Percentiles rank a stretch among this genome's conserved stretches.
phyloP scores from a whole-genome alignment of 768 basidiomycete genomes.

The Dentipellis sp. region DNA sequence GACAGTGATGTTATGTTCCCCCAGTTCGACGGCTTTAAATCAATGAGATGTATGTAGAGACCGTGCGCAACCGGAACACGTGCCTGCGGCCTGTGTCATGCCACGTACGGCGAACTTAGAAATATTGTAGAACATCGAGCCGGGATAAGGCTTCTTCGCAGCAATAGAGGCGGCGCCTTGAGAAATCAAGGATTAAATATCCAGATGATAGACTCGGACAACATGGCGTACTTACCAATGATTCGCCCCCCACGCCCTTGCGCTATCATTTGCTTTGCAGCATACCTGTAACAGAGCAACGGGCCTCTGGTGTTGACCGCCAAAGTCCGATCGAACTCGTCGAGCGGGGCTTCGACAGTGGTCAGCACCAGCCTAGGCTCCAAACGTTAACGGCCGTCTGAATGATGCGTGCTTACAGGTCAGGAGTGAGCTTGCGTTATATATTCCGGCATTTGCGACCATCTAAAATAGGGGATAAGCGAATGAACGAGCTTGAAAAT shows the following conservation, averaged over 20 bases:
- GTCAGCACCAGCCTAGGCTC: not conserved
- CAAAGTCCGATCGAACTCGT: slow-evolving; percentile 14
- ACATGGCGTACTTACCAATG: slow-evolving; percentile 9
- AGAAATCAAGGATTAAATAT: too few relatives aligned
- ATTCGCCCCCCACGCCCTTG: slow-evolving; percentile 19
- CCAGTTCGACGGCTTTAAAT: slow-evolving; percentile 13
- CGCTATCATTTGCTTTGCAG: slow-evolving; percentile 17
- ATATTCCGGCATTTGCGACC: too few relatives aligned
- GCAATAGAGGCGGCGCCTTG: slow-evolving; percentile 7
- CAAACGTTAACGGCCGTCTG: not conserved
- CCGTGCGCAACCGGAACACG: not conserved
- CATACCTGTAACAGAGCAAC: slow-evolving; percentile 17
- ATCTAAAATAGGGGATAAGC: too few relatives aligned
- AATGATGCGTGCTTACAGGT: too few relatives aligned
- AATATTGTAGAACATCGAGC: slow-evolving; percentile 18
- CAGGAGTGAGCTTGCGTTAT: too few relatives aligned
- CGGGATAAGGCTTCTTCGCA: slow-evolving; percentile 3
- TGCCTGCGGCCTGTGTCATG: slow-evolving; percentile 19
- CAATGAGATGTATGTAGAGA: not conserved
- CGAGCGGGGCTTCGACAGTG: slow-evolving; percentile 9
- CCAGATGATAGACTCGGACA: too few relatives aligned
- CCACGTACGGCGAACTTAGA: slow-evolving; percentile 24
- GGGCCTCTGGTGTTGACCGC: slow-evolving; percentile 13
- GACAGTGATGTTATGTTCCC: slow-evolving; percentile 15
- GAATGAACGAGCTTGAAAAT: too few relatives aligned